These are phyloP conservation scores for Candida sanyaensis DNA, from an alignment of 1,139 yeast genomes.

Conservation along the genomic window DNA sequence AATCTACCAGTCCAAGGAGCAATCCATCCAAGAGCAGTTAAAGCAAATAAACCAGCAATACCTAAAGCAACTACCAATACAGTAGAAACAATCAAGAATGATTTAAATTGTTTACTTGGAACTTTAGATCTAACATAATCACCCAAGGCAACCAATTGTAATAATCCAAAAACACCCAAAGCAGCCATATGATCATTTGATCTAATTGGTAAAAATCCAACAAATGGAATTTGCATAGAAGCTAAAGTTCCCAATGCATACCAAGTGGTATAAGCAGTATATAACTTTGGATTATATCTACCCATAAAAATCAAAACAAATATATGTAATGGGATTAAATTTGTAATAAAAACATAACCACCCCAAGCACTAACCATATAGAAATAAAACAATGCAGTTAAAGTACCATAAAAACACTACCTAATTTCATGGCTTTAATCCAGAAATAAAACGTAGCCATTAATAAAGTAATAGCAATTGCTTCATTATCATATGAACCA, in stretches of 20 bases:
- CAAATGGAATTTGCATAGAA: conserved; percentile 99
- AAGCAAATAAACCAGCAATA: conserved; percentile 66
- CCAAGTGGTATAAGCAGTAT: conserved; percentile 96
- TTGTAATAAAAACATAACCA: conserved; percentile 98
- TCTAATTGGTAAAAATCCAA: conserved; percentile 94
- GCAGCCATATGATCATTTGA: conserved; percentile 99
- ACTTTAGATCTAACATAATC: conserved; percentile 77
- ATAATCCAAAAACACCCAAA: conserved; percentile 91
- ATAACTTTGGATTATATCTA: conserved; percentile 78
- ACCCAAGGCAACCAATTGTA: conserved; percentile 89
- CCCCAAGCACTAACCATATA: conserved; percentile 99
- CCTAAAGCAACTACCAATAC: conserved; percentile 60
- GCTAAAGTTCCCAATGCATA: conserved; percentile 94
- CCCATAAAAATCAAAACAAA: conserved; percentile 94
- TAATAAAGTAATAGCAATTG: conserved; percentile 93
- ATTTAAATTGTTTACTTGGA: conserved; percentile 72
- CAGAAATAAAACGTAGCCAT: conserved; percentile 96
- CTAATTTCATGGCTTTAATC: conserved; percentile 91
- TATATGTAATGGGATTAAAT: conserved; percentile 93
- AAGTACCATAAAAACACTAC: conserved; percentile 85
- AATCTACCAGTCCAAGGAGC: conserved; percentile 99
- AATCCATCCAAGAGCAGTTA: conserved; percentile 89
- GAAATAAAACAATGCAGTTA: conserved; percentile 87
- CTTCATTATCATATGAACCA: conserved; percentile 98
- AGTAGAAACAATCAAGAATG: conserved; percentile 66